Evolutionary conservation across 2,329 filamentous ascomycete genomes (phyloP), one percentile per base, ranked within the genome.

Genomic region (Pseudodiploospora longispora): DNA sequence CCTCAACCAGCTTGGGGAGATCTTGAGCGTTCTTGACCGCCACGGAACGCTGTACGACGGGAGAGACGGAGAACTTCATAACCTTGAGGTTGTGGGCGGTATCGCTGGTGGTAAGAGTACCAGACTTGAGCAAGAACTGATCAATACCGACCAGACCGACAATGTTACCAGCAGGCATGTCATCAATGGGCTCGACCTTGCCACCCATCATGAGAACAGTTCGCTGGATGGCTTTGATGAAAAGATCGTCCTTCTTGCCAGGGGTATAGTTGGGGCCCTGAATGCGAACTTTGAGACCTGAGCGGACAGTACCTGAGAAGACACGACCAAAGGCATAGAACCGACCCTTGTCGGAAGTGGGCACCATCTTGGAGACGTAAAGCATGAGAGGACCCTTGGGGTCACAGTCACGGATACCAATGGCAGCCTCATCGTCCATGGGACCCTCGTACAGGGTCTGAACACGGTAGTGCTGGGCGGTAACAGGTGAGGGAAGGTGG

Each of bases 311-410:
- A 86, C 93, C 93, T 60, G 93, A 78, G 82, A 97, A 98, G 75
- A 98, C 93, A 95, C 93, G 93, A 76, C 93, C 93, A 77, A 98
- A 98, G 70, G 93, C 93, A 78, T 96, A 98, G 88, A 98, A 98
- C 76, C 93, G 91, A 74, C 93, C 93, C 85, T 96, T 97, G 68
- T 98, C 93, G 62, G 89, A 94, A 60, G 93, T 98, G 64, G 93
- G 93, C 66, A 98, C 93, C 93, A 98, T 98, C 88, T 98, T 98
- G 72, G 93, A 98, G 71, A 98, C 90, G 86, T 98, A 98, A 59
- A 97, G 80, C 93, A 98, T 98, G 73, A 98, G 93, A 63, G 91
- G 87, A 70, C 81, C 93, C 79, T 95, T 95, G 72, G 91, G 80
- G 71, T 98, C 88, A 71, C 93, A 97, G 80, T 97, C 89, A 63